Conservation (phyloP, 2,329 filamentous ascomycete species). For the Biscogniauxia mediterranea region DNA sequence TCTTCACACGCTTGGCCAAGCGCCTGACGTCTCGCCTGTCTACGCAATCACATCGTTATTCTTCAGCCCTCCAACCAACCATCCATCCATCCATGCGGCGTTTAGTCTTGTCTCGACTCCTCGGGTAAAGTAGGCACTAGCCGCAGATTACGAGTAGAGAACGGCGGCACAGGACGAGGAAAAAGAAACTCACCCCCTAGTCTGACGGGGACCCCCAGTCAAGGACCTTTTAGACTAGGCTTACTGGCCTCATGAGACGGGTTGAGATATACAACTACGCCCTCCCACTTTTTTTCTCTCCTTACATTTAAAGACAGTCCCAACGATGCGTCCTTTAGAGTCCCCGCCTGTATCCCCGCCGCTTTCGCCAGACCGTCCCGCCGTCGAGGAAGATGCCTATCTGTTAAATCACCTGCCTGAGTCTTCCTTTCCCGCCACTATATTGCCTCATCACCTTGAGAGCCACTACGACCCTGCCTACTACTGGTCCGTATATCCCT, state of each 20-base stretch:
- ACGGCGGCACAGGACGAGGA: neutral
- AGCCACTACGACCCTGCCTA: slow-evolving; percentile 6
- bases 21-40: neutral
- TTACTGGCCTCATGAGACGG: neutral
- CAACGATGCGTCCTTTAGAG: slow-evolving; percentile 21
- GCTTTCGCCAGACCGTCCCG: slow-evolving; percentile 21
- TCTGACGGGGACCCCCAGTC: neutral
- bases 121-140: slow-evolving; percentile 2
- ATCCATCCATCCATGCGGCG: neutral
- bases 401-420: slow-evolving; percentile 17
- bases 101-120: neutral
- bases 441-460: neutral
- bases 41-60: neutral
- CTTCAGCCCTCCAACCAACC: neutral
- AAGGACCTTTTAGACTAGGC: neutral
- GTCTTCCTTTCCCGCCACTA: slow-evolving; percentile 6
- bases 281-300: neutral
- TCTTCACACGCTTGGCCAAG: neutral
- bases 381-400: slow-evolving; percentile 23
- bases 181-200: neutral
- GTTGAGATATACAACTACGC: neutral
- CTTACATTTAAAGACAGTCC: neutral
- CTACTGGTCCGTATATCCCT: neutral
- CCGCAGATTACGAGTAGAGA: slow-evolving; percentile 1
- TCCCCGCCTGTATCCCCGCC: slow-evolving; percentile 25